Percentiles rank a stretch among this genome's conserved stretches.
Conservation (phyloP, 2,329 filamentous ascomycete species). For the Cercospora janseana region DNA sequence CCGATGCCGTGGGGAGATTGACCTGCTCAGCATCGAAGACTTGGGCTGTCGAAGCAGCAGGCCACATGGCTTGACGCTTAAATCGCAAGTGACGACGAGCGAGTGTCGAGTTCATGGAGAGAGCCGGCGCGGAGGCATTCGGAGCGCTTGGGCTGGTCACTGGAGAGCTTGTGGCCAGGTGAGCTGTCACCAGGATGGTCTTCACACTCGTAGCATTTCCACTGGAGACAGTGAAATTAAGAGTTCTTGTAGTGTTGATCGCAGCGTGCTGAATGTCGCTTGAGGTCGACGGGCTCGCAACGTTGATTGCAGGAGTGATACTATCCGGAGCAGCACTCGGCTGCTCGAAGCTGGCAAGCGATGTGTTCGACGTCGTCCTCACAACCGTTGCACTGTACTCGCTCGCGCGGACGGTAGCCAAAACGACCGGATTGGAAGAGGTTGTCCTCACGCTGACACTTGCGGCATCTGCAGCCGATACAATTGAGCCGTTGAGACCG, state of each 20-base stretch:
- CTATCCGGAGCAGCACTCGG: background rate
- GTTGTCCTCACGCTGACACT: background rate
- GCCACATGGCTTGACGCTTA: too few relatives aligned
- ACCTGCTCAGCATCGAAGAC: too few relatives aligned
- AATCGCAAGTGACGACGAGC: background rate
- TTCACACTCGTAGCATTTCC: conserved; percentile 4
- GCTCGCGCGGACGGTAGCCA: conserved; percentile 6
- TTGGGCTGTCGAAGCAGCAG: too few relatives aligned
- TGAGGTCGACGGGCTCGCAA: background rate
- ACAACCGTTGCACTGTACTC: conserved; percentile 6
- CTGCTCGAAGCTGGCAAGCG: background rate
- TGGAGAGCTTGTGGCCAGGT: background rate
- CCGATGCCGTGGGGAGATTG: too few relatives aligned
- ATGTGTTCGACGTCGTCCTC: background rate
- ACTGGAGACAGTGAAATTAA: background rate
- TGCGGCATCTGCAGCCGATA: background rate
- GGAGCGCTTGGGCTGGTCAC: background rate
- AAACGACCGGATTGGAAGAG: background rate
- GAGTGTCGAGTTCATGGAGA: background rate
- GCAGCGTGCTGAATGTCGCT: background rate
- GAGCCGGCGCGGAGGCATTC: background rate
- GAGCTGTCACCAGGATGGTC: conserved; percentile 5
- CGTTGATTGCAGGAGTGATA: background rate
- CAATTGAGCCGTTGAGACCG: background rate
- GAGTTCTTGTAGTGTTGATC: background rate